These are phyloP conservation scores for Ustilago tritici DNA, from an alignment of 1,284 basidiomycete genomes.

Conservation along the genomic window DNA sequence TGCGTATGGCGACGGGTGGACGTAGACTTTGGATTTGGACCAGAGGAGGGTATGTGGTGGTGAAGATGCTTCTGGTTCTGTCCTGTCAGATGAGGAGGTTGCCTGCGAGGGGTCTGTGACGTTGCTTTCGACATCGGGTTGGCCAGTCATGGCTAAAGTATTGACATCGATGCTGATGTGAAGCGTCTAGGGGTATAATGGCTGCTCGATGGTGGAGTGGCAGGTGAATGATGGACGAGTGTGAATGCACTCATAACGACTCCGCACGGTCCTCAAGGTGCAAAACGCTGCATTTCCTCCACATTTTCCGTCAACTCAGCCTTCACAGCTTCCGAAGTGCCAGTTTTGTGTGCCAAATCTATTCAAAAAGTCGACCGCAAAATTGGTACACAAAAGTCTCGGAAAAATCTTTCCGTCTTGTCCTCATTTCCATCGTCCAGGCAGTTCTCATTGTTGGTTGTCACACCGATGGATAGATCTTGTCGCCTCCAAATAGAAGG, in stretches of 20 bases:
- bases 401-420: background rate
- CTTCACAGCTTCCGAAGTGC: slow-evolving; percentile 9
- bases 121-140: background rate
- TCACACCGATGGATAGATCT: too few species aligned
- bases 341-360: background rate
- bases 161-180: background rate
- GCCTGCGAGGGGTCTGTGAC: background rate
- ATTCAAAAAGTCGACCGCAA: background rate
- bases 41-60: slow-evolving; percentile 42
- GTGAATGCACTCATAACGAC: slow-evolving; percentile 6
- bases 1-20: slow-evolving; percentile 87
- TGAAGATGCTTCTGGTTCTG: background rate
- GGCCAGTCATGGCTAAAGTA: slow-evolving; percentile 11
- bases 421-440: background rate
- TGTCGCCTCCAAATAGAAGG: too few species aligned
- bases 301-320: slow-evolving; percentile 6
- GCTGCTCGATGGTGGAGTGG: background rate
- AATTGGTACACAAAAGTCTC: slow-evolving; percentile 1
- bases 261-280: slow-evolving; percentile 1
- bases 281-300: slow-evolving; percentile 4
- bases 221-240: background rate
- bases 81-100: background rate
- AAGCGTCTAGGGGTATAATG: background rate
- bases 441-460: background rate
- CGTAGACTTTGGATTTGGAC: slow-evolving; percentile 57